These are phyloP conservation scores for Peniophora sp. DNA, from an alignment of 1,284 basidiomycete genomes.

Conservation along the genomic window DNA sequence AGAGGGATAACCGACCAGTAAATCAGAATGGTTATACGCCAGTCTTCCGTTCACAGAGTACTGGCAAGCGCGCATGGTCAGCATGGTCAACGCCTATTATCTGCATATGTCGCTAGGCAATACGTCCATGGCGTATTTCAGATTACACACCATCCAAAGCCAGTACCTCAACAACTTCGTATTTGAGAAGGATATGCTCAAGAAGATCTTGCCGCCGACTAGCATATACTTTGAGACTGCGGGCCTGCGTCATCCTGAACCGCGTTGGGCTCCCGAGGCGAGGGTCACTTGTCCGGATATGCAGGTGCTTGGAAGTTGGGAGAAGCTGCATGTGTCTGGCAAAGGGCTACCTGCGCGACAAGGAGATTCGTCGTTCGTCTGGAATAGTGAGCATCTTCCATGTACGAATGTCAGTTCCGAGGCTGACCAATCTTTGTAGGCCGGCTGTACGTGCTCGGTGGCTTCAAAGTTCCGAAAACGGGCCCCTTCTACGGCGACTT, in stretches of 20 bases:
- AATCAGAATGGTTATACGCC: no score
- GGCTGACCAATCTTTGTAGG: constrained; percentile 9
- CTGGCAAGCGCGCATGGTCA: no score
- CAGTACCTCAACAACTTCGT: neutral
- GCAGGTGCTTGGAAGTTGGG: constrained; percentile 18
- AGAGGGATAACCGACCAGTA: no score
- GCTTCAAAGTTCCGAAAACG: constrained; percentile 14
- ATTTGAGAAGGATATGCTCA: neutral
- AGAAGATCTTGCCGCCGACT: neutral
- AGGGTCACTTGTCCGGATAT: constrained; percentile 9
- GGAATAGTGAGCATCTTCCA: constrained; percentile 10
- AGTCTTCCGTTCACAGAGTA: no score
- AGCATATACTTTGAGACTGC: no score
- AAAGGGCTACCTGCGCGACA: constrained; percentile 12
- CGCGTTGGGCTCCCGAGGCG: constrained; percentile 8
- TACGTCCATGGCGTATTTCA: no score
- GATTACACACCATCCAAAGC: neutral
- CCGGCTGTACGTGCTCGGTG: constrained; percentile 16
- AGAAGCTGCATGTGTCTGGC: constrained; percentile 14
- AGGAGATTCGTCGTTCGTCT: constrained; percentile 16
- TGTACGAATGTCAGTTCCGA: neutral
- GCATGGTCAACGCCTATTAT: no score
- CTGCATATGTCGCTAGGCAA: no score
- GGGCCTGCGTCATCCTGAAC: constrained; percentile 13
- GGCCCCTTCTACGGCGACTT: constrained; percentile 20